A percentile compares a stretch with the other conserved stretches of the same genome.
Conservation (phyloP, 2,329 filamentous ascomycete genomes). For the Venturia carpophila region DNA sequence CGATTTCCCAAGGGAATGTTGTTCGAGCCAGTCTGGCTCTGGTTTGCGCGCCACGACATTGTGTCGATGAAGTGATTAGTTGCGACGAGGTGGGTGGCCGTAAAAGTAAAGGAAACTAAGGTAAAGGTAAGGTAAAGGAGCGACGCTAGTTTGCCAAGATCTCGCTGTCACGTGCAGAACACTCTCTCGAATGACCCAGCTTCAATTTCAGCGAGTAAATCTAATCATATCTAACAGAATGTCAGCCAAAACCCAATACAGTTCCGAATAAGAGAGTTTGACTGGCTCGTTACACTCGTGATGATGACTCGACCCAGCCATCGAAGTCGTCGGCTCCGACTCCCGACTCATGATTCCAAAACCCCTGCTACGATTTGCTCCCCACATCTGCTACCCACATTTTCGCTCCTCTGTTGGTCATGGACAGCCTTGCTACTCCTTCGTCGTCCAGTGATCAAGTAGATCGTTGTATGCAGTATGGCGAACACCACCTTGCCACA, state of each 20-base stretch:
- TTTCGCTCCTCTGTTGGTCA: not conserved
- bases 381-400: not conserved
- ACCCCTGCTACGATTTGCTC: not conserved
- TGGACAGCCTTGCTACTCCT: not conserved
- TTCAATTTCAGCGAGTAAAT: not conserved
- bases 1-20: conserved; percentile 88
- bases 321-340: too few species aligned
- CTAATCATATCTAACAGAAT: not conserved
- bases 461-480: not conserved
- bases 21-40: conserved; percentile 94
- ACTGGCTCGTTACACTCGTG: not conserved
- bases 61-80: conserved; percentile 21
- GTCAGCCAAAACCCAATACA: not conserved
- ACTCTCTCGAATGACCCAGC: not conserved
- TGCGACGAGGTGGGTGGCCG: not conserved
- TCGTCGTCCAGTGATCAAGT: not conserved
- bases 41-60: conserved; percentile 58
- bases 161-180: not conserved
- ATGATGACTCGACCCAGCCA: not conserved
- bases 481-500: not conserved
- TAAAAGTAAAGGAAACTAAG: not conserved
- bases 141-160: too few species aligned
- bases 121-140: too few species aligned
- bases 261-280: not conserved
- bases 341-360: too few species aligned